These are phyloP conservation scores for Blastobotrys peoriensis DNA, from an alignment of 805 yeast species.

Conservation along the genomic window DNA sequence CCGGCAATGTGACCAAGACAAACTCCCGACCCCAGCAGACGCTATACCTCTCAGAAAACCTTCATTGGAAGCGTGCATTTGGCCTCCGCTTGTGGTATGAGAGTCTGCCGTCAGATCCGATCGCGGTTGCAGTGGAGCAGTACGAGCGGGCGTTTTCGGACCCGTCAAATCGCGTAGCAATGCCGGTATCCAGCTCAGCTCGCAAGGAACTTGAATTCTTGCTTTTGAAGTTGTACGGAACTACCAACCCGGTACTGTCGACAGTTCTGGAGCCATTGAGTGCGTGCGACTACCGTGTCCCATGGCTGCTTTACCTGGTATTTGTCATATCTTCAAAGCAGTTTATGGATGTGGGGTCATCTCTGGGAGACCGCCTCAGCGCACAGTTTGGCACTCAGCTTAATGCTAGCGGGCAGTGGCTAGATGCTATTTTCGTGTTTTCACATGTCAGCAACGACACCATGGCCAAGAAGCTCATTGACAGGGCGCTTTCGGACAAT, in stretches of 20 bases:
- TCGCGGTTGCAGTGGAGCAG: conserved; percentile 19
- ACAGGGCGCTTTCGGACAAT: conserved; percentile 22
- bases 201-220: conserved; percentile 7
- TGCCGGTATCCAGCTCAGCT: conserved; percentile 4
- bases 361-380: conserved; percentile 36
- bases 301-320: conserved; percentile 49
- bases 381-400: conserved; percentile 47
- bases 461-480: conserved; percentile 38
- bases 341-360: conserved; percentile 11
- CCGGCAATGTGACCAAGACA: conserved; percentile 33
- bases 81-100: conserved; percentile 62
- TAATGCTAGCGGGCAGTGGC: conserved; percentile 41
- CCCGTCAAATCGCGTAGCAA: conserved; percentile 6
- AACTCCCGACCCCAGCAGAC: conserved; percentile 7
- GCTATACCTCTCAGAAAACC: conserved; percentile 31
- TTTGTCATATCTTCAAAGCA: conserved; percentile 25
- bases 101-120: conserved; percentile 7
- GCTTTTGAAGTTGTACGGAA: conserved; percentile 16
- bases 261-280: conserved; percentile 12
- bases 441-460: conserved; percentile 50
- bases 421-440: conserved; percentile 58
- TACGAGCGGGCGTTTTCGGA: conserved; percentile 17
- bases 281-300: conserved; percentile 13
- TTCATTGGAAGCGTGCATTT: conserved; percentile 63
- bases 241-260: conserved; percentile 7